Percentiles rank a stretch among this genome's conserved stretches.
Conservation (phyloP, 2,329 filamentous ascomycete species). For the Colletotrichum sp. region DNA sequence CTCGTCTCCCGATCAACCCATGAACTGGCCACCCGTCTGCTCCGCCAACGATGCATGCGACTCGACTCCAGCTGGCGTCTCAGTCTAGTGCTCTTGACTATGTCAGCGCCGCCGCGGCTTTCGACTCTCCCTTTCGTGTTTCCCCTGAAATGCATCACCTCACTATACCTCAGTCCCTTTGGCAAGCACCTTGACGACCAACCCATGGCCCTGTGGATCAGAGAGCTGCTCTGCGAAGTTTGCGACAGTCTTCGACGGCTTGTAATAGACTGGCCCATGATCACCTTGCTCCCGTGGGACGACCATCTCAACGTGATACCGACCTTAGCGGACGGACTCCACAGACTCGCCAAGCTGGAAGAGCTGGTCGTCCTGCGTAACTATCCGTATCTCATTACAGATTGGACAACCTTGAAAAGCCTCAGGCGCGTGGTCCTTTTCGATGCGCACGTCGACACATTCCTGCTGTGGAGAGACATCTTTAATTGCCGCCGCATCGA, state of each 20-base stretch:
- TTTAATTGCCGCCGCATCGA: conserved; percentile 39
- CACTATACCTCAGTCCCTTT: conserved; percentile 47
- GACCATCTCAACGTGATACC: conserved; percentile 43
- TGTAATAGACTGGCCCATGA: conserved; percentile 52
- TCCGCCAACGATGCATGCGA: conserved; percentile 50
- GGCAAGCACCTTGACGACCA: conserved; percentile 39
- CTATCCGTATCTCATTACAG: conserved; percentile 33
- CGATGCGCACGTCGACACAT: conserved; percentile 38
- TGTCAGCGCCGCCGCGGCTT: conserved; percentile 22
- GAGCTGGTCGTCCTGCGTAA: conserved; percentile 53
- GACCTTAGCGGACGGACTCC: conserved; percentile 49
- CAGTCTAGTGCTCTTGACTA: conserved; percentile 33
- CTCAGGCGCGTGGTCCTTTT: conserved; percentile 48
- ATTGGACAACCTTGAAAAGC: background rate
- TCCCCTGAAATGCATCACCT: conserved; percentile 37
- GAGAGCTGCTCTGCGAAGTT: conserved; percentile 45
- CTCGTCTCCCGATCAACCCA: conserved; percentile 47
- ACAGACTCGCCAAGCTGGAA: conserved; percentile 44
- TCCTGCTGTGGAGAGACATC: conserved; percentile 43
- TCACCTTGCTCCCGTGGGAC: conserved; percentile 43
- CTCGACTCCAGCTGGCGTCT: conserved; percentile 43
- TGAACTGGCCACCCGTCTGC: conserved; percentile 40
- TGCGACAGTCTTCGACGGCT: conserved; percentile 45
- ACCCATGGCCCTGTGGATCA: conserved; percentile 41
- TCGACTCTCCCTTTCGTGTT: conserved; percentile 4